Percentiles rank a stretch among this genome's conserved stretches.
These are phyloP conservation scores for Coemansia furcata DNA, from an alignment of 192 early-diverging fungal species.

Conservation along the genomic window DNA sequence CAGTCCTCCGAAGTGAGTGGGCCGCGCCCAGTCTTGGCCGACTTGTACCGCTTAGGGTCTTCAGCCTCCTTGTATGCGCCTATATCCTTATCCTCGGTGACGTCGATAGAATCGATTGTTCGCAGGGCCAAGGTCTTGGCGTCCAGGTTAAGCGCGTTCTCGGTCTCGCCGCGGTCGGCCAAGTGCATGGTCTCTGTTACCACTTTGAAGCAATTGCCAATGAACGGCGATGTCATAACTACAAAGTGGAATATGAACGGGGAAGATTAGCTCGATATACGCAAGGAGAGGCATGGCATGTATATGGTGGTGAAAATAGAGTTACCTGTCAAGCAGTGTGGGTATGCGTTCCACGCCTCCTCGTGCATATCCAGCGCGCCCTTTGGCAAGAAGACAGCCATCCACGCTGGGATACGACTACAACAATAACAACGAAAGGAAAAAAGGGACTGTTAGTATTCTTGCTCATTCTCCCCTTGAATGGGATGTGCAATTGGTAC, in stretches of 20 bases:
- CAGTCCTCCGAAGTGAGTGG: conserved; percentile 60
- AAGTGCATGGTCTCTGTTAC: conserved; percentile 74
- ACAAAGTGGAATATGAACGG: not conserved
- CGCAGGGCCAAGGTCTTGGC: conserved; percentile 60
- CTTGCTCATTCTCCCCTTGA: not conserved
- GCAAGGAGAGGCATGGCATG: not conserved
- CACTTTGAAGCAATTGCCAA: conserved; percentile 70
- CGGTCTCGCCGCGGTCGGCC: conserved; percentile 66
- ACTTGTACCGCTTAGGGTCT: conserved; percentile 64
- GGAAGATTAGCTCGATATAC: not conserved
- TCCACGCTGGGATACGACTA: conserved; percentile 61
- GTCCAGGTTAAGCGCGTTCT: conserved; percentile 58
- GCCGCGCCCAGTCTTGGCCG: conserved; percentile 67
- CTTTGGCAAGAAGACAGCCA: conserved; percentile 62
- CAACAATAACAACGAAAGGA: not conserved
- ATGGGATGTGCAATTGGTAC: not conserved
- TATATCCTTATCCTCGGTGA: conserved; percentile 62
- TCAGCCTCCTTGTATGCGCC: conserved; percentile 60
- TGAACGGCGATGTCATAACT: conserved; percentile 62
- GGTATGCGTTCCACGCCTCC: conserved; percentile 83
- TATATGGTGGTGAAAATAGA: not conserved
- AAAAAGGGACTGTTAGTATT: not conserved
- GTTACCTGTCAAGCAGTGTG: conserved; percentile 59
- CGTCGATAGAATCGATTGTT: conserved; percentile 62
- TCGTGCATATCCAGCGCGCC: conserved; percentile 70